Base-by-base conservation (phyloP, 768 basidiomycete species). In the Kwoniella pini region DNA sequence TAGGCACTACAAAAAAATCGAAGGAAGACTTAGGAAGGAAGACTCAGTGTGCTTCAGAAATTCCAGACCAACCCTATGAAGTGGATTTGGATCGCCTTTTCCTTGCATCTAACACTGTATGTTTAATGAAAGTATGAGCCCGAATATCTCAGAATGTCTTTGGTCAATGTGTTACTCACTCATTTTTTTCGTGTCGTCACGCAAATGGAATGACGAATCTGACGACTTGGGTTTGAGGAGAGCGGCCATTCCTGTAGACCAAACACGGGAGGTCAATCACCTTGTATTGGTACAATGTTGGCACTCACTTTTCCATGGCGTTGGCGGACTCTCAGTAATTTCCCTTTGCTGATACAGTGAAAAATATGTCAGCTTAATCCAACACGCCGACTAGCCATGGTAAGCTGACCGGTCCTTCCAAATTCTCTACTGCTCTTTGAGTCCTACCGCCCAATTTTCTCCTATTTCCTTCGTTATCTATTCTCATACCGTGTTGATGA, bases 21-120 rank as follows among this genome's bases (percentile, higher is more conserved):
- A n/a, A n/a, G n/a, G n/a, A n/a, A n/a, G n/a, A n/a, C n/a, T n/a
- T n/a, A n/a, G n/a, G n/a, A n/a, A n/a, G n/a, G n/a, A n/a, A n/a
- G n/a, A n/a, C n/a, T n/a, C n/a, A n/a, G n/a, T n/a, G n/a, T n/a
- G n/a, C n/a, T n/a, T n/a, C n/a, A n/a, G n/a, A n/a, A n/a, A n/a
- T n/a, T n/a, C n/a, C n/a, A n/a, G n/a, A n/a, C n/a, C 33, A 36
- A 36, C 33, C 33, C 15, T 15, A 36, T 36, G n/a, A n/a, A n/a
- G n/a, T n/a, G n/a, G n/a, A n/a, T 36, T 17, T 33, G 0, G 36
- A 54, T 54, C 52, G 50, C 13, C 39, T 57, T 19, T 30, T 15
- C 27, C 53, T 54, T 12, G 54, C 54, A 11, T 55, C 54, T 17
- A 10, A 53, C 36, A 53, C 44, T 55, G 22, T n/a, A n/a, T n/a